Evolutionary conservation across 805 yeast genomes (phyloP).

Genomic region (Yamadazyma kitorensis): DNA sequence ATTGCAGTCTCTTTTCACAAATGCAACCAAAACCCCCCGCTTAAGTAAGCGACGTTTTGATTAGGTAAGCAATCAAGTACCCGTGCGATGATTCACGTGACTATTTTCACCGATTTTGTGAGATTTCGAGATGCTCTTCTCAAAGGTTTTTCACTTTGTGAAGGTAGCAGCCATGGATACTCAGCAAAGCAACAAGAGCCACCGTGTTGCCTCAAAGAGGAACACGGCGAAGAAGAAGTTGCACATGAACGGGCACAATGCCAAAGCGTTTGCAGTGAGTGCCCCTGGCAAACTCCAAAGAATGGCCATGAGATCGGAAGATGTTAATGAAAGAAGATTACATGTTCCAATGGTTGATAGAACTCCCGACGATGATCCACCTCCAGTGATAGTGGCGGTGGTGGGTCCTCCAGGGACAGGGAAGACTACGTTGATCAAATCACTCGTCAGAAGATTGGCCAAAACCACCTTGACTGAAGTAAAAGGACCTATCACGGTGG

Average conservation of each 20-base stretch:
- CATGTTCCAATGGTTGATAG: constrained; percentile 98
- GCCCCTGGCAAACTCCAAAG: constrained; percentile 82
- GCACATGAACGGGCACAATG: constrained; percentile 72
- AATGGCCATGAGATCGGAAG: constrained; percentile 81
- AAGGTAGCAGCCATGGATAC: constrained; percentile 17
- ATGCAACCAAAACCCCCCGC: too few species aligned
- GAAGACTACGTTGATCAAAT: constrained; percentile 86
- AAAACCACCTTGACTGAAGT: constrained; percentile 83
- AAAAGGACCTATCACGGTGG: constrained; percentile 95
- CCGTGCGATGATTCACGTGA: too few species aligned
- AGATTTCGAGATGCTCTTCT: too few species aligned
- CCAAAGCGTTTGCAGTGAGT: constrained; percentile 43
- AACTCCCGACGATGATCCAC: constrained; percentile 96
- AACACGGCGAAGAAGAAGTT: constrained; percentile 79
- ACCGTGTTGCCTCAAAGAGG: constrained; percentile 51
- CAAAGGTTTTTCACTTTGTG: too few species aligned
- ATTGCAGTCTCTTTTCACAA: too few species aligned
- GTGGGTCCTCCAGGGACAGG: constrained; percentile 99
- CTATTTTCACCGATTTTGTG: too few species aligned
- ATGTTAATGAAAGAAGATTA: constrained; percentile 73
- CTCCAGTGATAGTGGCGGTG: constrained; percentile 93
- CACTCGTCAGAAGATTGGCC: constrained; percentile 81
- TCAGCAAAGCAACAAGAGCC: constrained; percentile 78
- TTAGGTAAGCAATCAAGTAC: too few species aligned
- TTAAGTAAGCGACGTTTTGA: too few species aligned